Base-by-base conservation (phyloP, 2,329 filamentous ascomycete species). In the Beauveria caledonica region DNA sequence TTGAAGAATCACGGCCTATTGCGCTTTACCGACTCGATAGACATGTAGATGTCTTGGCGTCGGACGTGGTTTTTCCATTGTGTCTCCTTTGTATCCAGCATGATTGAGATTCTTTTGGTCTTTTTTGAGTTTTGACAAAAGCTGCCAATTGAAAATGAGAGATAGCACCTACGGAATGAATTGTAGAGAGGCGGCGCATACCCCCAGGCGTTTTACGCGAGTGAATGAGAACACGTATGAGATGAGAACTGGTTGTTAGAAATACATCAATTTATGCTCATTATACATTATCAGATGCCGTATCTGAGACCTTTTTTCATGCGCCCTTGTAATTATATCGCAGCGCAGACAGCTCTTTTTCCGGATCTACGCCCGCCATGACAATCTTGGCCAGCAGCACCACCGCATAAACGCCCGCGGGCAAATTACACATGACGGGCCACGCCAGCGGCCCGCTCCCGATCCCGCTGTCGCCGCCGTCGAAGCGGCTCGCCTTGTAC, bases 21-120 rank as follows among this genome's bases (percentile, higher is more conserved):
- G 72, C 83, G 89, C 66, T 99, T 99, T 74, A 95, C 93, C 71
- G 92, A 97, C 74, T 91, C 88, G 64, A 91, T 97, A 78, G 89
- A 92, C 69, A 53, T 60, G 49, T 60, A 58, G 55, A 53, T 25
- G 46, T 6, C 6, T 17, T 27, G 25, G n/a, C 25, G 25, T 25
- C 3, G 48, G 25, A 15, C 23, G 3, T 19, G 11, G 17, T 19
- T 15, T 9, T 23, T 42, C 51, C 11, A 5, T 50, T n/a, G 5
- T 9, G 25, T 45, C 27, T 60, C 27, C 9, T 59, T 59, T 52
- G 57, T 52, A 52, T 46, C 44, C 45, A 23, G 45, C 27, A 39
- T 29, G 56, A 33, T 44, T 45, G 39, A 21, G 46, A 23, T 13
- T n/a, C n/a, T 9, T 40, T 3, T 44, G 25, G 3, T 55, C 9